Conservation (phyloP, 257 asterid species). For the Solanum clarkiae region DNA sequence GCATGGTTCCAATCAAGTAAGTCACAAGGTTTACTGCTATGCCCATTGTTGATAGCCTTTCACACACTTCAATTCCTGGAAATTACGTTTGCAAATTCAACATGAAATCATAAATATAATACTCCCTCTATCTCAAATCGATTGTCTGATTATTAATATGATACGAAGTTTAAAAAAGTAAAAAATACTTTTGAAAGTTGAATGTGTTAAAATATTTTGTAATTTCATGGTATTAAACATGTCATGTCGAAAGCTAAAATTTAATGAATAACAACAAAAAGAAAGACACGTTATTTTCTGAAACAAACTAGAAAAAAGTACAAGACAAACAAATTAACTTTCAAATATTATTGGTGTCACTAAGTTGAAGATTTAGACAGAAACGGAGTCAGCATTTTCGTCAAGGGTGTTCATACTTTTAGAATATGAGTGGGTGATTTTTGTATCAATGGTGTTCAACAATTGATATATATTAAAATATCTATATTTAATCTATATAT, state of each 20-base stretch:
- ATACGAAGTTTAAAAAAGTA: not conserved
- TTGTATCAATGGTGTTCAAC: no score
- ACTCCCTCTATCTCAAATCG: not conserved
- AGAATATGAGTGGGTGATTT: no score
- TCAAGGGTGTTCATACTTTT: no score
- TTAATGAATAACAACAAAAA: no score
- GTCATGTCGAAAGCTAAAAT: not conserved
- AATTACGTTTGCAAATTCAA: not conserved
- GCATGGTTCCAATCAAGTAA: conserved; percentile 30
- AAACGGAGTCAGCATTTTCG: no score
- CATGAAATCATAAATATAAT: not conserved
- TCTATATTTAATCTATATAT: no score
- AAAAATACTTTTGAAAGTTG: not conserved
- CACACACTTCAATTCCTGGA: conserved; percentile 24
- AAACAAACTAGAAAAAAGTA: no score
- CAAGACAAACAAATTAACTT: no score
- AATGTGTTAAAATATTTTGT: not conserved
- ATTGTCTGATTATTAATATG: not conserved
- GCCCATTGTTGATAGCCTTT: conserved; percentile 36
- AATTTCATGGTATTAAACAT: not conserved
- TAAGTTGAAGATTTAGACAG: not conserved
- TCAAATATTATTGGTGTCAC: not conserved
- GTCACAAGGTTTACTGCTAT: conserved; percentile 38
- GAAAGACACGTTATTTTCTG: no score
- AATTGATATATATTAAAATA: no score